These are phyloP conservation scores for Triadica sebifera DNA, from an alignment of 345 rosid species.

Conservation along the genomic window DNA sequence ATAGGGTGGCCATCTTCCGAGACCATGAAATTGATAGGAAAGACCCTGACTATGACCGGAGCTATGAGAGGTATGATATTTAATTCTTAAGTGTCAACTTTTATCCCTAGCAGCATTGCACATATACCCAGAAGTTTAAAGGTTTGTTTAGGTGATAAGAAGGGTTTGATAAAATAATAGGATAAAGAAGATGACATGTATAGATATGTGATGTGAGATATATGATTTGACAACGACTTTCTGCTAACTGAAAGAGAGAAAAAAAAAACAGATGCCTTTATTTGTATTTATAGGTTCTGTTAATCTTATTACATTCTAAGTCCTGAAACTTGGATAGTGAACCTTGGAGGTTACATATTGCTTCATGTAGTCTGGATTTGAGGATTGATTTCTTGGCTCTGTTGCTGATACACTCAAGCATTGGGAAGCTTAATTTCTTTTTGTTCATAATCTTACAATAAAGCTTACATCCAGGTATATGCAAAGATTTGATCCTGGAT, in stretches of 20 bases:
- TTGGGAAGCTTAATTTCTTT: neutral
- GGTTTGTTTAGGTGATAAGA: neutral
- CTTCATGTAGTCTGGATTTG: neutral
- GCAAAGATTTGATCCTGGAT: constrained; percentile 85
- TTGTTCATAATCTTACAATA: neutral
- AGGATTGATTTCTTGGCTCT: neutral
- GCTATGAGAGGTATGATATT: constrained; percentile 54
- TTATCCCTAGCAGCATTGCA: neutral
- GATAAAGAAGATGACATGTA: neutral
- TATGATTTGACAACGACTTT: too few species aligned
- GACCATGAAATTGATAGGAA: constrained; percentile 70
- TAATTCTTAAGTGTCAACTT: neutral
- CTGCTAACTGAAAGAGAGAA: too few species aligned
- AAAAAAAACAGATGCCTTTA: too few species aligned
- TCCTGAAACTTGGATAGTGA: neutral
- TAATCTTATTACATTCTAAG: too few species aligned
- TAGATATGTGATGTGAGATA: too few species aligned
- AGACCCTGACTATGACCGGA: constrained; percentile 85
- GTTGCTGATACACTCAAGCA: too few species aligned
- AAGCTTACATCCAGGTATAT: constrained; percentile 45
- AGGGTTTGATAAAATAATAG: neutral
- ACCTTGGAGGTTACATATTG: neutral
- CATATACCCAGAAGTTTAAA: neutral
- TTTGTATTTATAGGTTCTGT: too few species aligned
- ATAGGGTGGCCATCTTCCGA: constrained; percentile 73